Evolutionary conservation across 2,329 filamentous ascomycete species (phyloP).

Genomic region (Alternaria panax): DNA sequence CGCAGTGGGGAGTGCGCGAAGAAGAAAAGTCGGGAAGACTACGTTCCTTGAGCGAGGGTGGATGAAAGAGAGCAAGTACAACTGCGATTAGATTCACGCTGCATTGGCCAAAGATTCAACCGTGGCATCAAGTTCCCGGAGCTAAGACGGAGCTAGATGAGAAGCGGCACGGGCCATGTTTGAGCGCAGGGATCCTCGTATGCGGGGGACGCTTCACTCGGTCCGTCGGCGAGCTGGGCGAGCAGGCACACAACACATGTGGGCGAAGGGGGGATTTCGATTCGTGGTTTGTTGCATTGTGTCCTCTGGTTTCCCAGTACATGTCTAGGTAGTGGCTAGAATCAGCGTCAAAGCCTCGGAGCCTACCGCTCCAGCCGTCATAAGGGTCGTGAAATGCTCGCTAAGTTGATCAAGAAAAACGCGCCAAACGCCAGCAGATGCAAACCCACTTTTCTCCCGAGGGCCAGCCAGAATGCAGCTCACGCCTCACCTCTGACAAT

Average conservation of each 20-base stretch:
- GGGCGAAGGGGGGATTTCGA: not conserved
- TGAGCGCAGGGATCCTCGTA: constrained; percentile 18
- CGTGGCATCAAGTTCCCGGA: constrained; percentile 42
- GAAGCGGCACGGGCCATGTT: constrained; percentile 10
- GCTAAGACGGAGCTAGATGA: constrained; percentile 37
- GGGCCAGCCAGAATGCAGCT: constrained; percentile 5
- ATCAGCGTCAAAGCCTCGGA: not conserved
- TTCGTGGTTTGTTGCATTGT: not conserved
- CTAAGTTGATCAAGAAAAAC: constrained; percentile 3
- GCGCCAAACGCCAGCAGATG: constrained; percentile 8
- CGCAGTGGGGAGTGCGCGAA: not conserved
- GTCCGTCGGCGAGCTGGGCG: not conserved
- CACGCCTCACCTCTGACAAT: constrained; percentile 36
- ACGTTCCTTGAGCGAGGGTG: not conserved
- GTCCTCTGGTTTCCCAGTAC: not conserved
- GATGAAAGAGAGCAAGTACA: constrained; percentile 11
- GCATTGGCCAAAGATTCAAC: constrained; percentile 26
- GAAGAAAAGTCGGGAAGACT: not conserved
- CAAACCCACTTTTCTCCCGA: not conserved
- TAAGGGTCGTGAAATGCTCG: constrained; percentile 5
- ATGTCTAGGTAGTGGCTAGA: not conserved
- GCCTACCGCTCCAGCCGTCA: constrained; percentile 5
- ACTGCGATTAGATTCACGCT: constrained; percentile 8
- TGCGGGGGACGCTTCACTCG: constrained; percentile 4
- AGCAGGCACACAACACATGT: not conserved